Percentiles rank a stretch among this genome's conserved stretches.
Evolutionary conservation across 208 protist species (phyloP).

Genomic region (Phytomonas sp.): DNA sequence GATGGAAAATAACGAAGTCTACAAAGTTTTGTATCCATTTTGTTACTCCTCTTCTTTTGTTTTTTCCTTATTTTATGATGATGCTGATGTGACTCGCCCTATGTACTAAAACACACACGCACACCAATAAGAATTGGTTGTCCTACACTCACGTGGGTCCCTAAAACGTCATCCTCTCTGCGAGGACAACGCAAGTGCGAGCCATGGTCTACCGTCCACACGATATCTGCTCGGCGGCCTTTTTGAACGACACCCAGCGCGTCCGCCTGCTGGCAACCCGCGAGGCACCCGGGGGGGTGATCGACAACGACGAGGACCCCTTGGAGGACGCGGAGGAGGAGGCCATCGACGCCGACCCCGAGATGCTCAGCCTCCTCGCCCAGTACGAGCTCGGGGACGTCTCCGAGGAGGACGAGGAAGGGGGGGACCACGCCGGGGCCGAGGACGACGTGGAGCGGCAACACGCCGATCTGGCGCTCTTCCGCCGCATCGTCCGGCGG

Average conservation of each 20-base stretch:
- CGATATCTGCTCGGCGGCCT: conserved; percentile 62
- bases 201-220: conserved; percentile 34
- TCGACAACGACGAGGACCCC: conserved; percentile 23
- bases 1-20: too few species aligned
- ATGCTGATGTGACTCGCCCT: too few species aligned
- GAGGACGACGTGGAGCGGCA: conserved; percentile 23
- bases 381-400: conserved; percentile 13
- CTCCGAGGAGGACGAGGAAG: conserved; percentile 10
- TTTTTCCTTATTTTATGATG: too few species aligned
- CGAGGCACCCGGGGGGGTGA: conserved; percentile 29
- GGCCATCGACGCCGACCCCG: conserved; percentile 10
- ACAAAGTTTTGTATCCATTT: too few species aligned
- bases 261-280: conserved; percentile 42
- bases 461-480: conserved; percentile 23
- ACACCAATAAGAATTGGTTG: too few species aligned
- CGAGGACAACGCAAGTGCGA: not conserved
- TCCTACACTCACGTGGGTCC: too few species aligned
- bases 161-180: too few species aligned
- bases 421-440: conserved; percentile 14
- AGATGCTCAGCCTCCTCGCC: conserved; percentile 9
- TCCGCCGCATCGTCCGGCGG: conserved; percentile 22
- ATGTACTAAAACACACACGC: too few species aligned
- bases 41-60: too few species aligned
- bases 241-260: conserved; percentile 49
- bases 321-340: conserved; percentile 19